phyloP scores from a whole-genome alignment of 352 stramenopile species.

The Phytophthora cactorum region DNA sequence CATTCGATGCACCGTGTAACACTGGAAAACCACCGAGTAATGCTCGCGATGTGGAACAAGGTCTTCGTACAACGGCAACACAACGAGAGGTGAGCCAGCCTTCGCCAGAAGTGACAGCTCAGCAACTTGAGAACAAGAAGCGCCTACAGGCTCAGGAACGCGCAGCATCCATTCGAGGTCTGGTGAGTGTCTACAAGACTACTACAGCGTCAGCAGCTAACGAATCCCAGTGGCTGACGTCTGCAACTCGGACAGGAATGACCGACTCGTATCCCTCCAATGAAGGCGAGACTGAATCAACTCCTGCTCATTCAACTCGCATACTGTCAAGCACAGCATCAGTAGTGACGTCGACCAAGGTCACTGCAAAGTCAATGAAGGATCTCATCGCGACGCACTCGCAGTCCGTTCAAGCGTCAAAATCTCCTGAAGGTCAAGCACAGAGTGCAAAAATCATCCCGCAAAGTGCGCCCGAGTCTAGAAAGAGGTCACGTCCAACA shows the following conservation, averaged over 20 bases:
- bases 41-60: neutral
- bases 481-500: constrained; percentile 30
- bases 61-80: constrained; percentile 1
- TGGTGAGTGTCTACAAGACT: constrained; percentile 30
- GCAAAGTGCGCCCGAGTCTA: constrained; percentile 26
- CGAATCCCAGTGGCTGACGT: constrained; percentile 7
- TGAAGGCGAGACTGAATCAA: constrained; percentile 12
- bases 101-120: constrained; percentile 11
- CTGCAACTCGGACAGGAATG: constrained; percentile 7
- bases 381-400: constrained; percentile 45
- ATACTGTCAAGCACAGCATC: constrained; percentile 12
- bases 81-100: constrained; percentile 13
- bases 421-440: constrained; percentile 5
- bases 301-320: neutral
- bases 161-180: constrained; percentile 26
- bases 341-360: constrained; percentile 24
- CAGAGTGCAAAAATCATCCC: constrained; percentile 4
- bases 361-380: constrained; percentile 43
- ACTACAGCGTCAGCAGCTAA: constrained; percentile 1
- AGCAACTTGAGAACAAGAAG: constrained; percentile 34
- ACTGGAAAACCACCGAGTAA: neutral
- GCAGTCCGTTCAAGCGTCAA: constrained; percentile 10
- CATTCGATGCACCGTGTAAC: neutral
- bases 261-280: constrained; percentile 11
- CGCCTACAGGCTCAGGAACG: constrained; percentile 31